These are phyloP conservation scores for Trichosporon inkin DNA, from an alignment of 1,284 basidiomycete species.

Conservation along the genomic window DNA sequence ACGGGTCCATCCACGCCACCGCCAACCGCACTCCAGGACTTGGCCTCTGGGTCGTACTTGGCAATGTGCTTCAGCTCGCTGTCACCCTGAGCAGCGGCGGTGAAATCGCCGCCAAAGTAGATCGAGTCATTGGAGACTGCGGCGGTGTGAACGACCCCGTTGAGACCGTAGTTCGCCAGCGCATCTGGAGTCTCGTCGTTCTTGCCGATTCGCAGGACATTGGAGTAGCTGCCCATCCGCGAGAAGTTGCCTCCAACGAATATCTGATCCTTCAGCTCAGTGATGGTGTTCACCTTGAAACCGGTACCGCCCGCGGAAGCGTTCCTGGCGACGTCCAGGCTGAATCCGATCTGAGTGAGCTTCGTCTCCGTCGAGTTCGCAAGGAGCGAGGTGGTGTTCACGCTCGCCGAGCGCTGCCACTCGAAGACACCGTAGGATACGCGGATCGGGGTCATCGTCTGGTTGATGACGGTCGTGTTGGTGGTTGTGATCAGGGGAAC, in stretches of 20 bases:
- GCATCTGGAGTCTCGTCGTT: constrained; percentile 51
- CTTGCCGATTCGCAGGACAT: constrained; percentile 68
- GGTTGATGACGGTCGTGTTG: background rate
- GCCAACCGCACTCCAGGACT: constrained; percentile 66
- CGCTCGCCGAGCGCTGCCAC: constrained; percentile 26
- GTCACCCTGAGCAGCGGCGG: constrained; percentile 59
- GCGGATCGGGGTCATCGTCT: constrained; percentile 1
- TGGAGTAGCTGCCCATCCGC: constrained; percentile 58
- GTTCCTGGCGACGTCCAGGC: constrained; percentile 53
- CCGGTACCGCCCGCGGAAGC: constrained; percentile 34
- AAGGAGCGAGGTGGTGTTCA: constrained; percentile 50
- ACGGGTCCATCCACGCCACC: constrained; percentile 76
- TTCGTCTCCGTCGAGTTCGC: constrained; percentile 69
- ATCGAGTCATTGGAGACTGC: constrained; percentile 60
- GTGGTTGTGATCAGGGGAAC: background rate
- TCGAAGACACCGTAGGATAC: constrained; percentile 44
- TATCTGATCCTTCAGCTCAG: constrained; percentile 61
- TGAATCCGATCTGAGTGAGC: constrained; percentile 62
- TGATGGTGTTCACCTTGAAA: constrained; percentile 58
- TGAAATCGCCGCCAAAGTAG: constrained; percentile 82
- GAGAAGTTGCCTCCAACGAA: constrained; percentile 75
- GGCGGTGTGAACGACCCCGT: constrained; percentile 69
- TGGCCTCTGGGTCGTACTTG: constrained; percentile 65
- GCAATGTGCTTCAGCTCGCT: constrained; percentile 64
- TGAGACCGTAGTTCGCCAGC: constrained; percentile 63